These are phyloP conservation scores for Cutaneotrichosporon sp. DNA, from an alignment of 1,284 basidiomycete species.

Conservation along the genomic window DNA sequence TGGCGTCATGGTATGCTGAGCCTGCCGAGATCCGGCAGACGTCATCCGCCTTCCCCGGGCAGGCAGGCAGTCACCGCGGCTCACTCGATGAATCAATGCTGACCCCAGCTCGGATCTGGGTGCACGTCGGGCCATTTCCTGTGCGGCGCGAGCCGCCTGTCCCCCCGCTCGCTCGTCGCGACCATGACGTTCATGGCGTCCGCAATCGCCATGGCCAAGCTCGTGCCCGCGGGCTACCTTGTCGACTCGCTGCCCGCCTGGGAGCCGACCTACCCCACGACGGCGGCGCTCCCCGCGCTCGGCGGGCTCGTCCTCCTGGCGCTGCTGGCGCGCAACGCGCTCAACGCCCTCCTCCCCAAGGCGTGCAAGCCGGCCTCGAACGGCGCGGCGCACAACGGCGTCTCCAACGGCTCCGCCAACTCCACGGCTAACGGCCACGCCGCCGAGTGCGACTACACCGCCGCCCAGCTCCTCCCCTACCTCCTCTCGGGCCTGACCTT, in stretches of 20 bases:
- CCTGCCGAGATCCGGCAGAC: no score
- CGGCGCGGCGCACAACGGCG: neutral
- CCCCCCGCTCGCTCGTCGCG: slow-evolving; percentile 58
- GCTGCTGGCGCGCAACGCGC: slow-evolving; percentile 41
- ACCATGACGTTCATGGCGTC: slow-evolving; percentile 63
- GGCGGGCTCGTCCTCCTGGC: slow-evolving; percentile 58
- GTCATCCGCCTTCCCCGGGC: no score
- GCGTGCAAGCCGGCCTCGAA: neutral
- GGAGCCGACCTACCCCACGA: slow-evolving; percentile 12
- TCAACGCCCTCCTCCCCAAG: neutral
- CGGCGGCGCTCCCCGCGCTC: slow-evolving; percentile 24
- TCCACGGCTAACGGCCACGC: neutral
- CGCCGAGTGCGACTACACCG: slow-evolving; percentile 20
- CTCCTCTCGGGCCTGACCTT: slow-evolving; percentile 60
- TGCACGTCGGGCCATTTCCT: slow-evolving; percentile 64
- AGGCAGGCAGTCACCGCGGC: no score
- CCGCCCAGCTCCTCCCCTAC: slow-evolving; percentile 37
- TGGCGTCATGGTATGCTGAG: neutral
- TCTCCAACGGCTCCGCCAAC: neutral
- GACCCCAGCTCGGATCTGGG: slow-evolving; percentile 21
- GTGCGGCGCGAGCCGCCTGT: slow-evolving; percentile 65
- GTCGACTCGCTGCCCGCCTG: slow-evolving; percentile 18
- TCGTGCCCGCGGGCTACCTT: slow-evolving; percentile 43
- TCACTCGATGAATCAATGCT: neutral
- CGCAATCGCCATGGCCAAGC: slow-evolving; percentile 56